Conservation (phyloP, 208 protist species). For the Porcisia hertigi region DNA sequence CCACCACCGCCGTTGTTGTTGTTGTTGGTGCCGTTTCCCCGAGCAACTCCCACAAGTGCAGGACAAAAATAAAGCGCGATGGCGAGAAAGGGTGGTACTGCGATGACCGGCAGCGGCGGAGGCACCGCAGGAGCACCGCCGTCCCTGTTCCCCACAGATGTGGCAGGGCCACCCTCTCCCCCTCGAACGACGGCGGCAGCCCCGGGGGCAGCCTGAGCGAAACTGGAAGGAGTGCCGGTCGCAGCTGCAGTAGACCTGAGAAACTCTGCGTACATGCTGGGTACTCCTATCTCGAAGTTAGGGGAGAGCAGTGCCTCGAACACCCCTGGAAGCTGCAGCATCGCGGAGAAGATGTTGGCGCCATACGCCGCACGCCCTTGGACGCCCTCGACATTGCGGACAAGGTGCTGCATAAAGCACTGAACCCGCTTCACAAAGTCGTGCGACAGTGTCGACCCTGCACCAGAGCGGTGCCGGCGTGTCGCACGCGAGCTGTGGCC, state of each 20-base stretch:
- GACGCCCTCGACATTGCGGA: constrained; percentile 8
- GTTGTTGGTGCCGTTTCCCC: constrained; percentile 6
- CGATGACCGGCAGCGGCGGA: constrained; percentile 4
- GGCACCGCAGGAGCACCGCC: neutral
- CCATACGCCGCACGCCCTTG: constrained; percentile 19
- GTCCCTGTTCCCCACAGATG: neutral
- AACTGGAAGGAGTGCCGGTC: neutral
- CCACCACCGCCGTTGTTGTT: constrained; percentile 1
- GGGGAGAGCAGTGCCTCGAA: constrained; percentile 23
- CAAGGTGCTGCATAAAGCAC: constrained; percentile 28
- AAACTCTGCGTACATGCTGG: constrained; percentile 16
- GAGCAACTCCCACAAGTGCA: constrained; percentile 23
- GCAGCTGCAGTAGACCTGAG: constrained; percentile 6
- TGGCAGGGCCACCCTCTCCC: neutral
- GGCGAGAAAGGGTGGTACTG: constrained; percentile 44
- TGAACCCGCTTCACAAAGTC: constrained; percentile 21
- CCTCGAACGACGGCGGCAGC: neutral
- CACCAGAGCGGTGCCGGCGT: neutral
- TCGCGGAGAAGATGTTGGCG: constrained; percentile 14
- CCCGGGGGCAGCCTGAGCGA: neutral
- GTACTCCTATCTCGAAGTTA: constrained; percentile 7
- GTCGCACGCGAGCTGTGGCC: constrained; percentile 2
- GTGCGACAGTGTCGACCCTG: constrained; percentile 1
- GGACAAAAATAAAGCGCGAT: constrained; percentile 42
- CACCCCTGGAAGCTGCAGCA: constrained; percentile 37